Evolutionary conservation across 2,329 filamentous ascomycete genomes (phyloP), one percentile per base, ranked within the genome.

Genomic region (Botrytis aclada): DNA sequence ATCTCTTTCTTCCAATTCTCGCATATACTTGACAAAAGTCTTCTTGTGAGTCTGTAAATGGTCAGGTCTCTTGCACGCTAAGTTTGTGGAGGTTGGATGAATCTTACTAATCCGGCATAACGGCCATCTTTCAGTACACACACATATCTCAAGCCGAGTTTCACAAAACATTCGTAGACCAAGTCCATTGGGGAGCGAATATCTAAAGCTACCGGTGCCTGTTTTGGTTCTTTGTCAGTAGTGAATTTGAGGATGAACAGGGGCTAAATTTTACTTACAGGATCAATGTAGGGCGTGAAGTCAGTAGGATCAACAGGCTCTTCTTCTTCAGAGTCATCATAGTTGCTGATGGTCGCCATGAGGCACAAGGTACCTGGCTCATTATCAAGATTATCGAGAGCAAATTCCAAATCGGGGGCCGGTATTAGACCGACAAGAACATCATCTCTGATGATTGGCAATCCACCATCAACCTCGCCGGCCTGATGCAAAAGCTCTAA

Each of bases 111-210:
- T 75, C 96, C 96, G 3, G 92, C 93, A 83, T 93, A 99, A 74
- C 89, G 89, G 37, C 96, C 96, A 76, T 97, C 90, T 72, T 88
- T 88, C 39, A 96, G 84, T 7, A 98, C 94, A 81, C 96, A 98
- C 67, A 99, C 92, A 82, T 97, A 98, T 75, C 96, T 87, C 76
- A 99, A 83, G 1, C 96, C 96, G 14, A 99, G 86, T 83, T 99
- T 99, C 69, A 93, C 93, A 81, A 98, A 99, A 79, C 94, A 95
- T 81, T 99, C 96, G 79, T 97, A 98, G 6, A 98, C 96, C 56
- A 99, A 84, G 80, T 98, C 95, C 88, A 98, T 95, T 0, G 96
- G 93, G 0, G 92, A 96, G 77, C 91, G 89, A 43, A 97, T 92
- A 79, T 99, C 96, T 37, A 99, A 85, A 20, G 95, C 88, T 22